Base-by-base conservation (phyloP, 2,329 filamentous ascomycete genomes). In the Diplodia intermedia region DNA sequence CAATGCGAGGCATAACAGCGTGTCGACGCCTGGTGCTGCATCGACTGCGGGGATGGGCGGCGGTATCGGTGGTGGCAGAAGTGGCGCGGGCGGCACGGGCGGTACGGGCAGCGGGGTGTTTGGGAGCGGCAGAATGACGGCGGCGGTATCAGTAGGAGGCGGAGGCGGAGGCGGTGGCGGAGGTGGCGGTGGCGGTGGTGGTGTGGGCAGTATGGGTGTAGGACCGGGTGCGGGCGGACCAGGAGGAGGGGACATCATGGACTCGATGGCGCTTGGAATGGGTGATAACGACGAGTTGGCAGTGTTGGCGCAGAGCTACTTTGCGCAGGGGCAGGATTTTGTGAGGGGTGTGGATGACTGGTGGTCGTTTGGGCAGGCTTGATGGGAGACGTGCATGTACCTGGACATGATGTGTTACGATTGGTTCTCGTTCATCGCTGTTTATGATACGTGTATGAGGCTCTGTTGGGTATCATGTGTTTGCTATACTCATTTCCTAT, bases 281-380 rank as follows among this genome's bases (percentile, higher is more conserved):
- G 74, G 73, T 20, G 68, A 75, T 15, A 76, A 82, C 70, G 79
- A 83, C 68, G 81, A 82, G 31, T 75, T 82, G 36, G 82, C 81
- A 2, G 82, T 84, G 40, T 73, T 83, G 53, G 82, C 82, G 4
- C 79, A 83, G 56, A 83, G 81, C 69, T 83, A 83, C 70, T 84
- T 84, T 68, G 79, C 81, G 15, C 81, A 82, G 65, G 79, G 81
- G 2, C 78, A 81, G 65, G 79, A 81, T 61, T 80, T 81, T 63
- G 71, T 80, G 50, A 76, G 79, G 23, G 76, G 74, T 63, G 72
- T 76, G 36, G 79, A 81, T 69, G 77, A 76, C 50, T 77, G 79
- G 73, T 78, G 62, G 62, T 55, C 60, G 47, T 63, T 63, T 63
- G 60, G 60, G n/a, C 60, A 63, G 31, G 43, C 20, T 12, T 47